Evolutionary conservation across 331 rosid genomes (phyloP).

Genomic region (Phaseolus coccineus): DNA sequence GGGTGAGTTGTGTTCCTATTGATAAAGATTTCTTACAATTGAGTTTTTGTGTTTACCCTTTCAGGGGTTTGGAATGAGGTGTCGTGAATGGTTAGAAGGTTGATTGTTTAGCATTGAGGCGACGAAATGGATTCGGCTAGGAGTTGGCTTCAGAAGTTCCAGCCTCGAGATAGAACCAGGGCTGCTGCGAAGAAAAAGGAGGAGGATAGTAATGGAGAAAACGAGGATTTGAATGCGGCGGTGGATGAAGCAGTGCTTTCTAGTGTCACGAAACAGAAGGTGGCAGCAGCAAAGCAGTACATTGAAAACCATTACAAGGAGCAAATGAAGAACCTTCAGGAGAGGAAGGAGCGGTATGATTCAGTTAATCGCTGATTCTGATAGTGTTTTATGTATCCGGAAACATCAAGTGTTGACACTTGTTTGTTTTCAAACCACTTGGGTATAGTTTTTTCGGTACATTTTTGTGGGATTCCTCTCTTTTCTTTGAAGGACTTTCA

Average conservation of each 20-base stretch:
- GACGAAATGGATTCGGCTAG: conserved; percentile 81
- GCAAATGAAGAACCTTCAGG: conserved; percentile 88
- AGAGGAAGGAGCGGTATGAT: conserved; percentile 84
- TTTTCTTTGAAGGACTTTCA: background rate
- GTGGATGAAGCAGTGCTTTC: conserved; percentile 68
- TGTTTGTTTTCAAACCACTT: conserved; percentile 23
- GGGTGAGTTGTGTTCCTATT: conserved; percentile 28
- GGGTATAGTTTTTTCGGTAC: background rate
- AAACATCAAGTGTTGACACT: background rate
- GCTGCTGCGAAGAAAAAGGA: conserved; percentile 65
- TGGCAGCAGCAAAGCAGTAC: conserved; percentile 84
- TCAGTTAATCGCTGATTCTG: conserved; percentile 5
- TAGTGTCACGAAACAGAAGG: conserved; percentile 79
- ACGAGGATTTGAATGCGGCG: conserved; percentile 42
- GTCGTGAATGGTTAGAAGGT: conserved; percentile 37
- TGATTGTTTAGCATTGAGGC: conserved; percentile 45
- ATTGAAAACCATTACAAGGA: conserved; percentile 92
- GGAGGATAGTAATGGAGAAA: conserved; percentile 49
- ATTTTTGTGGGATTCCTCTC: background rate
- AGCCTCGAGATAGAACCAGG: conserved; percentile 74
- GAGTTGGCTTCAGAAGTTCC: conserved; percentile 85
- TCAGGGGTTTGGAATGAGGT: conserved; percentile 39
- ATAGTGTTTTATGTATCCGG: background rate
- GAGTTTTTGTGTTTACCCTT: background rate
- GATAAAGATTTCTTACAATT: conserved; percentile 38